Conservation (phyloP, 129 eudicot species). For the Flaveria robusta region DNA sequence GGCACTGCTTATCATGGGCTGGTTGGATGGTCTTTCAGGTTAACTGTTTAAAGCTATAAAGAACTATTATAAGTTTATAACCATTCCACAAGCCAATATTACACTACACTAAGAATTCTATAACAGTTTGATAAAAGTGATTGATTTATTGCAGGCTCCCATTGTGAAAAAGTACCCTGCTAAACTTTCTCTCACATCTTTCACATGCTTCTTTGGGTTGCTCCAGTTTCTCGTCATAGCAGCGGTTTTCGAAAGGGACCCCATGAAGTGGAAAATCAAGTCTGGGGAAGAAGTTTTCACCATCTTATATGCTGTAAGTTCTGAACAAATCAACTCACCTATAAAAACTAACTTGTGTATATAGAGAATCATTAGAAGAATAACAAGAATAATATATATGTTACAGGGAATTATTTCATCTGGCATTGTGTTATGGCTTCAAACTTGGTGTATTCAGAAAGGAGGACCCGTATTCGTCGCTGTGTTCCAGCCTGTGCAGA, state of each 20-base stretch:
- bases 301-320: slow-evolving; percentile 74
- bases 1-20: slow-evolving; percentile 92
- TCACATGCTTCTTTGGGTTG: slow-evolving; percentile 85
- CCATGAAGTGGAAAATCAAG: slow-evolving; percentile 58
- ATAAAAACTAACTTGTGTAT: too few species aligned
- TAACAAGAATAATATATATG: neutral
- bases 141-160: slow-evolving; percentile 61
- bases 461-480: slow-evolving; percentile 93
- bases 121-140: too few species aligned
- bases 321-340: too few species aligned
- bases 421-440: slow-evolving; percentile 72
- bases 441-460: slow-evolving; percentile 86
- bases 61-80: too few species aligned
- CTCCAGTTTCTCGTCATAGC: slow-evolving; percentile 73
- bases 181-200: slow-evolving; percentile 79
- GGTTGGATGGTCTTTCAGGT: slow-evolving; percentile 99
- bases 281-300: slow-evolving; percentile 70
- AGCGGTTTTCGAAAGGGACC: slow-evolving; percentile 66
- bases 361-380: too few species aligned
- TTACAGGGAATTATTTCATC: slow-evolving; percentile 75
- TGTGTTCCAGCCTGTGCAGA: slow-evolving; percentile 86
- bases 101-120: neutral
- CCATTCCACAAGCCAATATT: neutral
- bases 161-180: slow-evolving; percentile 87
- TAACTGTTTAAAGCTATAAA: neutral